Percentiles rank a stretch among this genome's conserved stretches.
These are phyloP conservation scores for Rhododendron molle DNA, from an alignment of 148 eudicot genomes.

Conservation along the genomic window DNA sequence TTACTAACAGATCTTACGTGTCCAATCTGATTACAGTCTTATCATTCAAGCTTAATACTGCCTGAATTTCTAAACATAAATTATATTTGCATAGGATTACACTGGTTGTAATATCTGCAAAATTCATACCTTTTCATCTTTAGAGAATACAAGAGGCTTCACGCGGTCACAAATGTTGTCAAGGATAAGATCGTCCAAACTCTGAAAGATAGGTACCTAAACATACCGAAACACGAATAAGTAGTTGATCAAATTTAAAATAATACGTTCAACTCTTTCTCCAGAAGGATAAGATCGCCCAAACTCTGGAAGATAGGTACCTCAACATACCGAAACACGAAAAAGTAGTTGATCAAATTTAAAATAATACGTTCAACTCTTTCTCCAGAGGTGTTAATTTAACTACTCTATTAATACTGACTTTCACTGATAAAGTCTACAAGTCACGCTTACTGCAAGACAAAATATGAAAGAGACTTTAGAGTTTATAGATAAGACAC, in stretches of 20 bases:
- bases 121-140: conserved; percentile 65
- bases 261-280: too few species aligned
- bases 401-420: too few species aligned
- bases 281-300: conserved; percentile 62
- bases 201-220: conserved; percentile 80
- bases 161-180: conserved; percentile 96
- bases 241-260: background rate
- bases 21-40: background rate
- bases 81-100: too few species aligned
- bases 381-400: too few species aligned
- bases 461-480: background rate
- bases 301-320: conserved; percentile 79
- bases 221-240: background rate
- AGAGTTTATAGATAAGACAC: background rate
- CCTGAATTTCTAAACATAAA: background rate
- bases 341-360: background rate
- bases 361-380: too few species aligned
- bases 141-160: conserved; percentile 68
- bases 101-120: background rate
- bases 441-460: background rate
- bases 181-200: conserved; percentile 75
- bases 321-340: conserved; percentile 18
- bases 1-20: too few species aligned
- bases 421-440: background rate
- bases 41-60: background rate